Percentiles rank a stretch among this genome's conserved stretches.
These are phyloP conservation scores for Albophoma yamanashiensis DNA, from an alignment of 2,329 filamentous ascomycete species.

Conservation along the genomic window DNA sequence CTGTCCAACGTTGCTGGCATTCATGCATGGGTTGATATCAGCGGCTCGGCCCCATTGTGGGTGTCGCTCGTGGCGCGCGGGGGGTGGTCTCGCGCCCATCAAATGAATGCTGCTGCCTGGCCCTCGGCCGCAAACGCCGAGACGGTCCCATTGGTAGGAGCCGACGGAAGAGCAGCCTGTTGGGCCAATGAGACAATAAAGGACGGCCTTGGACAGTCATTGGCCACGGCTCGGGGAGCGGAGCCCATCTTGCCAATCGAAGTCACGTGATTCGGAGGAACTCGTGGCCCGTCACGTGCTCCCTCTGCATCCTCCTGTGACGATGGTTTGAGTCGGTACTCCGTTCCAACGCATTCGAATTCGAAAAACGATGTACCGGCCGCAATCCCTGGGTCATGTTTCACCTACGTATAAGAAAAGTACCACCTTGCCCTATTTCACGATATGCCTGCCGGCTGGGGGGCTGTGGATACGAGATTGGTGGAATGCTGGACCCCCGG, in stretches of 20 bases:
- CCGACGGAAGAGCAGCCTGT: background rate
- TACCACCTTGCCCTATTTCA: background rate
- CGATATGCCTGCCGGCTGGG: background rate
- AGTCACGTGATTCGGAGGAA: background rate
- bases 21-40: background rate
- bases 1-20: background rate
- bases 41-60: background rate
- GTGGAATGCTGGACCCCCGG: background rate
- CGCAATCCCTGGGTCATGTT: background rate
- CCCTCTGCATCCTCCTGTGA: background rate
- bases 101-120: slow-evolving; percentile 9
- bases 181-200: background rate
- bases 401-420: background rate
- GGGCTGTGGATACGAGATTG: background rate
- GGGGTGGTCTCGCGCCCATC: background rate
- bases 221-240: background rate
- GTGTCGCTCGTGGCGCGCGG: background rate
- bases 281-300: background rate
- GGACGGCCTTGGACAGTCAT: background rate
- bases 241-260: background rate
- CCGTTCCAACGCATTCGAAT: too few relatives aligned
- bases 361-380: too few relatives aligned
- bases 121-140: background rate
- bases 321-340: too few relatives aligned
- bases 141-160: background rate